Conservation (phyloP, 1,284 basidiomycete species). For the Porodaedalea pini region DNA sequence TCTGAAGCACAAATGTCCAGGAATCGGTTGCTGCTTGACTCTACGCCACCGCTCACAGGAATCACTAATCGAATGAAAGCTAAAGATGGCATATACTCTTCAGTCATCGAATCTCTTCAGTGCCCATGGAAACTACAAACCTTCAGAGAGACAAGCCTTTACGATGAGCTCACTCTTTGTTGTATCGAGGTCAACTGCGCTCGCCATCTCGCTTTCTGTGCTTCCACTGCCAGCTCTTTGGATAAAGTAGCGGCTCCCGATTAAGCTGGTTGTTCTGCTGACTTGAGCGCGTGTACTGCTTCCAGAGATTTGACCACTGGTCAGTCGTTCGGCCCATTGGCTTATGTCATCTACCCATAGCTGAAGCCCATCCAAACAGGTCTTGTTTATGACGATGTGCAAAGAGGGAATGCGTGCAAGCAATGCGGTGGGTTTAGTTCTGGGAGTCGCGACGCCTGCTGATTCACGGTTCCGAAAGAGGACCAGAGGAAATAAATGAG, state of each 20-base stretch:
- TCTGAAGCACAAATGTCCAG: conserved; percentile 61
- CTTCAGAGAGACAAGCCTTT: conserved; percentile 56
- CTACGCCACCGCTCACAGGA: conserved; percentile 24
- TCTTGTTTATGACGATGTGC: conserved; percentile 60
- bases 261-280: conserved; percentile 64
- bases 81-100: conserved; percentile 23
- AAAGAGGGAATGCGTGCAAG: conserved; percentile 63
- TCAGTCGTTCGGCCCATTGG: conserved; percentile 54
- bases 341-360: conserved; percentile 82
- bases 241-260: conserved; percentile 81
- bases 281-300: conserved; percentile 30
- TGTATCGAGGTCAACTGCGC: conserved; percentile 28
- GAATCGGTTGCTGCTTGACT: neutral
- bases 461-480: conserved; percentile 4
- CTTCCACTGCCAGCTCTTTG: conserved; percentile 47
- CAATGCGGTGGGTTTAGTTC: conserved; percentile 5
- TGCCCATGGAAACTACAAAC: conserved; percentile 32
- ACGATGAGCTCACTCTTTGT: conserved; percentile 43
- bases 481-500: conserved; percentile 6
- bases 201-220: conserved; percentile 32
- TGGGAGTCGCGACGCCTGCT: neutral
- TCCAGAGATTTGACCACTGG: conserved; percentile 33
- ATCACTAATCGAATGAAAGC: conserved; percentile 44
- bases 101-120: neutral
- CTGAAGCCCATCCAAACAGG: conserved; percentile 70